Evolutionary conservation across 176 grass and related monocot species (phyloP).

Genomic region (Triticum dicoccoides): DNA sequence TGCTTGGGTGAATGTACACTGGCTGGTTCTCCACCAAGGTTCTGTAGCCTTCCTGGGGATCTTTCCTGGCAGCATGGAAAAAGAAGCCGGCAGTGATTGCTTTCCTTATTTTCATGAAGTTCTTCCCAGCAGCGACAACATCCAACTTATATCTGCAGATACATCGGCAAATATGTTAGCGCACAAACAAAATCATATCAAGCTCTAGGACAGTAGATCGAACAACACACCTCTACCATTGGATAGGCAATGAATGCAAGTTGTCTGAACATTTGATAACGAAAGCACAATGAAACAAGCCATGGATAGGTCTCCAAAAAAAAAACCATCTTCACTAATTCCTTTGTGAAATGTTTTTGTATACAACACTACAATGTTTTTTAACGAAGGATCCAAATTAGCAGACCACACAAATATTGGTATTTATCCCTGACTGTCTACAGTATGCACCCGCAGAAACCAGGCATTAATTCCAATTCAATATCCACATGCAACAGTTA

Average conservation of each 20-base stretch:
- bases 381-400: not conserved
- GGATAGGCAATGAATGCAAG: no score
- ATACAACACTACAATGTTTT: not conserved
- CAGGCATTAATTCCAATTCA: not conserved
- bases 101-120: constrained; percentile 26
- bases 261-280: no score
- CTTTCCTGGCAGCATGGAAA: constrained; percentile 58
- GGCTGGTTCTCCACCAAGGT: constrained; percentile 91
- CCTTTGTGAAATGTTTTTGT: not conserved
- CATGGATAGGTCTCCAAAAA: not conserved
- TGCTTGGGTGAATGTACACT: no score
- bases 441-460: not conserved
- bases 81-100: constrained; percentile 96
- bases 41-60: constrained; percentile 57
- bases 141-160: constrained; percentile 80
- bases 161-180: no score
- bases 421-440: no score
- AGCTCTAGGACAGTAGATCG: no score
- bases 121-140: constrained; percentile 36
- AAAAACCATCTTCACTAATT: not conserved
- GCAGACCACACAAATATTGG: not conserved
- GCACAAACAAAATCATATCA: no score
- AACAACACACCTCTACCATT: no score
- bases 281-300: no score
- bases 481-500: not conserved